Conservation (phyloP, 1,284 basidiomycete genomes). For the Sporisorium graminicola region DNA sequence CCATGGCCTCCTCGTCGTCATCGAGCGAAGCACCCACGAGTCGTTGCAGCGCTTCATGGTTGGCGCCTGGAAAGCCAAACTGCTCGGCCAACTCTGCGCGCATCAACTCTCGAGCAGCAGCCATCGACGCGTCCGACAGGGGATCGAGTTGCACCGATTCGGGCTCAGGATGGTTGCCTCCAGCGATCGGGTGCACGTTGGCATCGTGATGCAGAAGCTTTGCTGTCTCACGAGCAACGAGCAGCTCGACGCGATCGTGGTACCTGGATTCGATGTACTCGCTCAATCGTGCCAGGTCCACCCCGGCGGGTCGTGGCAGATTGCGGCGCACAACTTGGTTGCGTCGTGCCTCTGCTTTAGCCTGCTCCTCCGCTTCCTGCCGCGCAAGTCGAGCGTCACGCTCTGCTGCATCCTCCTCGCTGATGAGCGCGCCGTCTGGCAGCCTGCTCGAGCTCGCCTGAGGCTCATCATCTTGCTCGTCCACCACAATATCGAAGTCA, state of each 20-base stretch:
- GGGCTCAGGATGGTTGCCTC: conserved; percentile 81
- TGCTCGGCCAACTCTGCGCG: conserved; percentile 82
- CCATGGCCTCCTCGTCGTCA: conserved; percentile 73
- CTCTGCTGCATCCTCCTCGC: conserved; percentile 82
- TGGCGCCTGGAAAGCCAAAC: conserved; percentile 87
- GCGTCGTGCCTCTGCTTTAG: conserved; percentile 79
- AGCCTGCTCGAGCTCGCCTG: conserved; percentile 7
- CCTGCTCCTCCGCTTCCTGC: conserved; percentile 79
- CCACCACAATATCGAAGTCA: conserved; percentile 94
- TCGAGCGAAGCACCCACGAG: conserved; percentile 43
- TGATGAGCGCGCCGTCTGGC: conserved; percentile 21
- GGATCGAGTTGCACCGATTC: conserved; percentile 80
- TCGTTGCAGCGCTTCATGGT: conserved; percentile 78
- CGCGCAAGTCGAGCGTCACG: conserved; percentile 83
- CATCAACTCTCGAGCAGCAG: conserved; percentile 79
- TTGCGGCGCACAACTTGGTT: conserved; percentile 84
- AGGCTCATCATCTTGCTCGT: conserved; percentile 69
- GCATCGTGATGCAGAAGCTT: conserved; percentile 88
- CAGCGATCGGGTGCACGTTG: conserved; percentile 87
- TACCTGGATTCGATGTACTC: conserved; percentile 63
- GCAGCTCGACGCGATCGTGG: conserved; percentile 73
- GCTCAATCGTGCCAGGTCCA: conserved; percentile 80
- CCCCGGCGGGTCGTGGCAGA: conserved; percentile 86
- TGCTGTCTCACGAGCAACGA: conserved; percentile 85
- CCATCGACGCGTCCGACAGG: conserved; percentile 83